Conservation (phyloP, 805 yeast species). For the Kazachstania kunashirensis region DNA sequence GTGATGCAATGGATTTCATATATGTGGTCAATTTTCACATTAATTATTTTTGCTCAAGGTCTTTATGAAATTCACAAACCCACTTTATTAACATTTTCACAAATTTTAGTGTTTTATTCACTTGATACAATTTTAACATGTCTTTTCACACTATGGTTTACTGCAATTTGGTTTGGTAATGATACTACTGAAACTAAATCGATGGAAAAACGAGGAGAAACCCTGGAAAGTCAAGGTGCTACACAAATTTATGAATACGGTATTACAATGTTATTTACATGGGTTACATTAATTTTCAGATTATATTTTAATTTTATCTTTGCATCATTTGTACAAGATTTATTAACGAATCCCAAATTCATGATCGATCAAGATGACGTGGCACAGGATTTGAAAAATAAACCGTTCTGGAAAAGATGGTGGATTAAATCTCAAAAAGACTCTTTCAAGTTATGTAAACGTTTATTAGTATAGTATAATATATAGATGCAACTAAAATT, state of each 20-base stretch:
- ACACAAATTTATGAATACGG: constrained; percentile 48
- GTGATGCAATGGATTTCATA: constrained; percentile 78
- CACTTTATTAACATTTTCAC: constrained; percentile 50
- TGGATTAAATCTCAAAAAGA: constrained; percentile 25
- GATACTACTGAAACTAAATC: constrained; percentile 29
- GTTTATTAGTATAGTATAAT: constrained; percentile 6
- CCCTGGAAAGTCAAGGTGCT: constrained; percentile 48
- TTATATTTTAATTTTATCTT: constrained; percentile 52
- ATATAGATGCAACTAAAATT: not conserved
- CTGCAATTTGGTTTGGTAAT: constrained; percentile 59
- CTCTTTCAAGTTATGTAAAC: constrained; percentile 26
- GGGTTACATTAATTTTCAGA: constrained; percentile 40
- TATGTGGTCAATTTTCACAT: constrained; percentile 47
- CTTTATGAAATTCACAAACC: constrained; percentile 42
- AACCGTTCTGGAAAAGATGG: constrained; percentile 20
- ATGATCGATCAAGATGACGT: constrained; percentile 32
- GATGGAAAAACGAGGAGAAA: constrained; percentile 10
- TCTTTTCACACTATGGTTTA: constrained; percentile 65
- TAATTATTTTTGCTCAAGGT: constrained; percentile 60
- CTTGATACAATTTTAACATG: constrained; percentile 60
- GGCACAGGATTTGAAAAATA: constrained; percentile 30
- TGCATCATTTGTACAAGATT: constrained; percentile 48
- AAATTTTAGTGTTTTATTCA: constrained; percentile 52
- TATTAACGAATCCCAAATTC: constrained; percentile 40
- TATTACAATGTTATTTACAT: constrained; percentile 42